Evolutionary conservation across 1,284 basidiomycete genomes (phyloP).

Genomic region (Sphagnurus paluster): DNA sequence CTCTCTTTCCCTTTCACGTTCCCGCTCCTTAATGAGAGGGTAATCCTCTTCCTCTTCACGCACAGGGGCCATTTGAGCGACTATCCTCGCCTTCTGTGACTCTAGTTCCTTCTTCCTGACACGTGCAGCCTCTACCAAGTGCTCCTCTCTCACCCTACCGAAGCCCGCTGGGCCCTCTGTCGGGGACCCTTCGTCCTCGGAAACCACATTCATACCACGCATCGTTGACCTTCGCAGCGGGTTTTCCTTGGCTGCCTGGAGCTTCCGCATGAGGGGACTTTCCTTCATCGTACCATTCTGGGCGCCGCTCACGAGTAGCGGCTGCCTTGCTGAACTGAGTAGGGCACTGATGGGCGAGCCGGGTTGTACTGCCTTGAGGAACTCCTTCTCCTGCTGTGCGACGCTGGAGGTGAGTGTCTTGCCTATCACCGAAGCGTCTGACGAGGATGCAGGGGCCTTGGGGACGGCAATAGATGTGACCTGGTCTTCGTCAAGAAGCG

Average conservation of each 20-base stretch:
- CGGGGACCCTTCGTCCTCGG: slow-evolving; percentile 44
- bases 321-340: slow-evolving; percentile 86
- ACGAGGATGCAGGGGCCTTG: slow-evolving; percentile 19
- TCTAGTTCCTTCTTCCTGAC: slow-evolving; percentile 73
- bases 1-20: slow-evolving; percentile 12
- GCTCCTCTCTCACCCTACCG: slow-evolving; percentile 29
- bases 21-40: slow-evolving; percentile 25
- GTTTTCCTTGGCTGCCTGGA: slow-evolving; percentile 44
- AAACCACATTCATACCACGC: slow-evolving; percentile 24
- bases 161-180: slow-evolving; percentile 44
- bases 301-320: slow-evolving; percentile 68
- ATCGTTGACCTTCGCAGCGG: slow-evolving; percentile 31
- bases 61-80: slow-evolving; percentile 83
- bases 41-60: slow-evolving; percentile 47
- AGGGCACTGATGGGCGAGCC: slow-evolving; percentile 93
- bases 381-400: slow-evolving; percentile 91
- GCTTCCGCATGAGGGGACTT: slow-evolving; percentile 47
- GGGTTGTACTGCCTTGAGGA: slow-evolving; percentile 93
- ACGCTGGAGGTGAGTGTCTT: slow-evolving; percentile 59
- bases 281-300: slow-evolving; percentile 39
- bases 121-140: slow-evolving; percentile 49
- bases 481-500: slow-evolving; percentile 64
- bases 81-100: slow-evolving; percentile 85
- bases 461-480: slow-evolving; percentile 38
- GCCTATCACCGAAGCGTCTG: slow-evolving; percentile 24